phyloP scores from a whole-genome alignment of 2,329 filamentous ascomycete genomes.

The Microdochium paspali region DNA sequence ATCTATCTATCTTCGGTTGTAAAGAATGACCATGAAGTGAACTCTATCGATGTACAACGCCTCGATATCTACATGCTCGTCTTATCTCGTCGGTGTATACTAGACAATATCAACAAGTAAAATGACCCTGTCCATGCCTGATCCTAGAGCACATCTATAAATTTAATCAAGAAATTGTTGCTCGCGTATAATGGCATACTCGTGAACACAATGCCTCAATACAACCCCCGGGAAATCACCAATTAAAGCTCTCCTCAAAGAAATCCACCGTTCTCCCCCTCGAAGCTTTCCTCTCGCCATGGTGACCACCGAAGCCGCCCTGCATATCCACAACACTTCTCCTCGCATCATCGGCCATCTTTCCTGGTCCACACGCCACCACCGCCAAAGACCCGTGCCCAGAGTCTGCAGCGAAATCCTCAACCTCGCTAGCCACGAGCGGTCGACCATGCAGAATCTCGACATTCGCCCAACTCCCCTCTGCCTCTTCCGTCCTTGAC shows the following conservation, averaged over 20 bases:
- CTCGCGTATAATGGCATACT: too few relatives aligned
- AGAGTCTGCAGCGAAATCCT: slow-evolving; percentile 11
- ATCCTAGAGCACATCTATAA: too few relatives aligned
- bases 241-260: slow-evolving; percentile 33
- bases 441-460: slow-evolving; percentile 18
- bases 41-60: too few relatives aligned
- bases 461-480: too few relatives aligned
- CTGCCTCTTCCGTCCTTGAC: too few relatives aligned
- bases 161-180: too few relatives aligned
- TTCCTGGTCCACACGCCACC: slow-evolving; percentile 32
- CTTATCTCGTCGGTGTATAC: too few relatives aligned
- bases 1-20: too few relatives aligned
- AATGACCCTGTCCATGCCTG: too few relatives aligned
- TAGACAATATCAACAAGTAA: too few relatives aligned
- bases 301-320: slow-evolving; percentile 4
- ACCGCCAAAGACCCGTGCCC: slow-evolving; percentile 23
- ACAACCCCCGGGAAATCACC: slow-evolving; percentile 22
- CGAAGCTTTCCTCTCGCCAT: background rate
- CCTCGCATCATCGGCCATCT: slow-evolving; percentile 33
- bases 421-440: slow-evolving; percentile 21
- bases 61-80: too few relatives aligned
- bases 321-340: slow-evolving; percentile 22
- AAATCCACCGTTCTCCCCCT: slow-evolving; percentile 23
- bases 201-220: background rate
- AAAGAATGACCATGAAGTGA: too few relatives aligned